Base-by-base conservation (phyloP, 202 grass and related monocot species). In the Miscanthus sacchariflorus region DNA sequence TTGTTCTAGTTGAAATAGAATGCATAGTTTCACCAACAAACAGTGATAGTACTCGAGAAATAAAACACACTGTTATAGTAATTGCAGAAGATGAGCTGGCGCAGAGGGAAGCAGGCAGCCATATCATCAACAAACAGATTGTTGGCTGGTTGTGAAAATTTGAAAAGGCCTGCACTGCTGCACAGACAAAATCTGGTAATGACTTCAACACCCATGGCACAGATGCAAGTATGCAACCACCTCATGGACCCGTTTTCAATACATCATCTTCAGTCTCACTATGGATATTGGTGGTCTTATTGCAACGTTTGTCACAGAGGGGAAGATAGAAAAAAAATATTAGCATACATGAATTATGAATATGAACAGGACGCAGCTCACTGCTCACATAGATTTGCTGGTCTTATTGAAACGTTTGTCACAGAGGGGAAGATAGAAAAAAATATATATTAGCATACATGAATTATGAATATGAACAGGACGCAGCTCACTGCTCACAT, bases 171-270 rank as follows among this genome's bases (percentile, higher is more conserved):
- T 43, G 9, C 18, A 42, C 27, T 68, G 17, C 36, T 49, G 24
- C 18, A 21, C 21, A 52, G 19, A 40, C 67, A 73, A 27, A 79
- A 79, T 40, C 12, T 18, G 65, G 25, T 10, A 84, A 33, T 18
- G n/a, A 67, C 14, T 67, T 77, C 27, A 77, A 77, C 15, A 35
- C 74, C 48, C 28, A 27, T 77, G 48, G 6, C 27, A 21, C 27
- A 54, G 74, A 30, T 30, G 28, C 28, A 30, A 30, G 28, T 30
- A 56, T 77, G 49, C 49, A 77, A 73, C 68, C 39, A 86, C 7
- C 39, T 18, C 17, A 68, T 67, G 36, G 3, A 12, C 59, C 25
- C 33, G 61, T 78, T 78, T 77, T 61, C 30, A 9, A 77, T 17
- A 58, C 4, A 46, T 9, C 66, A 39, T 33, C 39, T 75, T 74